These are phyloP conservation scores for Eucalyptus pauciflora DNA, from an alignment of 345 rosid genomes.

Conservation along the genomic window DNA sequence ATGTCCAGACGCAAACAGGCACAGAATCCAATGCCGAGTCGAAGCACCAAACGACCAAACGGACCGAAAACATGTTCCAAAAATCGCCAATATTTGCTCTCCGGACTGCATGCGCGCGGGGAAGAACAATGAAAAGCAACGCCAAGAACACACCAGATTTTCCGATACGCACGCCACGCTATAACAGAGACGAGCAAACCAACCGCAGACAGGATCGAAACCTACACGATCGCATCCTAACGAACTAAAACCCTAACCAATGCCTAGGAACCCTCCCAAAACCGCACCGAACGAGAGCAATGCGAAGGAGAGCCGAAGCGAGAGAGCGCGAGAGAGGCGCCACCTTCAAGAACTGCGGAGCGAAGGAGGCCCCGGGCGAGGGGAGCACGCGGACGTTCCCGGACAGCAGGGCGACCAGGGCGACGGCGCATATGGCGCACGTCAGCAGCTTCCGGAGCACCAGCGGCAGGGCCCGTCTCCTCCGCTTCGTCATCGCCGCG, in stretches of 20 bases:
- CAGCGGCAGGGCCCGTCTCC: constrained; percentile 25
- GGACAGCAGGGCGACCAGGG: constrained; percentile 29
- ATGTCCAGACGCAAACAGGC: background rate
- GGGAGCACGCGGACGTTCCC: constrained; percentile 50
- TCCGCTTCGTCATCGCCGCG: constrained; percentile 21
- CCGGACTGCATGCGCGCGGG: background rate
- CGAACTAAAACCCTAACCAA: background rate
- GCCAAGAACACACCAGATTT: background rate
- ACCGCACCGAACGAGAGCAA: background rate
- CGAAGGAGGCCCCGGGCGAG: constrained; percentile 23
- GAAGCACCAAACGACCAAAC: background rate
- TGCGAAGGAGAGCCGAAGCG: background rate
- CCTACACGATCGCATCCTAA: background rate
- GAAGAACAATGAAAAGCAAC: background rate
- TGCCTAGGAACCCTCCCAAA: background rate
- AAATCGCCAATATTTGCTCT: background rate
- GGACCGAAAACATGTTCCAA: background rate
- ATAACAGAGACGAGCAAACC: background rate
- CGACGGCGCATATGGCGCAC: constrained; percentile 47
- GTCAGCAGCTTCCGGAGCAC: constrained; percentile 38
- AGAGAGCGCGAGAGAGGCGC: constrained; percentile 1
- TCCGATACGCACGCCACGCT: background rate
- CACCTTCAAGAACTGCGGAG: constrained; percentile 30
- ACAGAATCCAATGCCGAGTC: background rate
- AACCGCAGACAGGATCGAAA: background rate